Evolutionary conservation across 257 asterid species (phyloP).

Genomic region (Anisodus acutangulus): DNA sequence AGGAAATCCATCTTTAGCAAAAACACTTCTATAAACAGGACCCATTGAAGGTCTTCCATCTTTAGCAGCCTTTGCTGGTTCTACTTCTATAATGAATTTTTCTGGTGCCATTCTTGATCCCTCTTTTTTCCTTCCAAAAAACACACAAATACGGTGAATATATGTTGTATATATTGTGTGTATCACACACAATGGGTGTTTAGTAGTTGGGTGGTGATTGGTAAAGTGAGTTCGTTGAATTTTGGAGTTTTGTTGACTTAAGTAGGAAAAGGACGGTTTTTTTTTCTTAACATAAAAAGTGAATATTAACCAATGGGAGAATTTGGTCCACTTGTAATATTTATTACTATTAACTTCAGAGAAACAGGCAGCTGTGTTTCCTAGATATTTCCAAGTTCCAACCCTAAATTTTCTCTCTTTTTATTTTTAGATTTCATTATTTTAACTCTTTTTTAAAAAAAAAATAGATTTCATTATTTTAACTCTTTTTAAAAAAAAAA

Average conservation of each 20-base stretch:
- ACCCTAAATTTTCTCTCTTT: neutral
- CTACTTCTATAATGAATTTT: slow-evolving; percentile 63
- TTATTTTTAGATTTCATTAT: no score
- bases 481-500: no score
- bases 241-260: neutral
- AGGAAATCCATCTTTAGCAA: slow-evolving; percentile 84
- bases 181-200: neutral
- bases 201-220: neutral
- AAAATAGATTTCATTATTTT: no score
- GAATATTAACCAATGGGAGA: slow-evolving; percentile 17
- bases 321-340: neutral
- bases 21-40: slow-evolving; percentile 73
- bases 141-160: neutral
- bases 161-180: no score
- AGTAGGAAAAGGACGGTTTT: neutral
- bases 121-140: slow-evolving; percentile 11
- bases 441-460: no score
- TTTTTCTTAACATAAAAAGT: neutral
- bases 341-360: no score
- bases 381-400: neutral
- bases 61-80: slow-evolving; percentile 67
- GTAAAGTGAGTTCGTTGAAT: neutral
- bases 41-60: slow-evolving; percentile 86
- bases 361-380: neutral
- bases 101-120: slow-evolving; percentile 49